These are phyloP conservation scores for Tuber melanosporum DNA, from an alignment of 495 filamentous ascomycete species.

Conservation along the genomic window DNA sequence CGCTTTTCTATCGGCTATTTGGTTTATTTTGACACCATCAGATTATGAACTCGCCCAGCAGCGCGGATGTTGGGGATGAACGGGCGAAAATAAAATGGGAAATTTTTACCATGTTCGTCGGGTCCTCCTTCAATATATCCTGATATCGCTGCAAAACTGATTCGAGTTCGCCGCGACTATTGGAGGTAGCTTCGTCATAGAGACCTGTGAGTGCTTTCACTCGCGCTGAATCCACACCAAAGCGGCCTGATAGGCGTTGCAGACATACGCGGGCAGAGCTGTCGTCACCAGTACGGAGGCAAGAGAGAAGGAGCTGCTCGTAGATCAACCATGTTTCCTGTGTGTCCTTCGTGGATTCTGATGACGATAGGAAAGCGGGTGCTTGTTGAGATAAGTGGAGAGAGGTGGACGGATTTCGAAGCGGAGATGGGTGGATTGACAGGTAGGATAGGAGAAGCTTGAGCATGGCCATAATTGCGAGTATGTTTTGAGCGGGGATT, in stretches of 20 bases:
- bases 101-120: conserved; percentile 67
- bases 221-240: conserved; percentile 73
- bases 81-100: conserved; percentile 7
- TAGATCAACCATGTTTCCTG: conserved; percentile 72
- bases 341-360: conserved; percentile 53
- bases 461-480: conserved; percentile 30
- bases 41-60: conserved; percentile 2
- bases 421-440: conserved; percentile 35
- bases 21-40: conserved; percentile 13
- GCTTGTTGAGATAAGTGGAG: conserved; percentile 73
- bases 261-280: conserved; percentile 66
- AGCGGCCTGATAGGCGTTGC: conserved; percentile 64
- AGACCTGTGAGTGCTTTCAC: conserved; percentile 75
- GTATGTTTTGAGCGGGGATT: background rate
- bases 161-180: conserved; percentile 56
- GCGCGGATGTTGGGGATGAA: background rate
- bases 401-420: conserved; percentile 45
- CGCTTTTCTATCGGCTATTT: conserved; percentile 76
- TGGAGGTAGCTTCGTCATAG: conserved; percentile 76
- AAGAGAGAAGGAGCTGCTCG: conserved; percentile 78
- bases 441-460: conserved; percentile 37
- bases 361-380: conserved; percentile 58
- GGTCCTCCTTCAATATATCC: conserved; percentile 61
- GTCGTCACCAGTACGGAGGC: conserved; percentile 80
- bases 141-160: conserved; percentile 70